A percentile compares a stretch with the other conserved stretches of the same genome.
phyloP scores from a whole-genome alignment of 192 early-diverging fungal species.

The Thamnidium elegans region DNA sequence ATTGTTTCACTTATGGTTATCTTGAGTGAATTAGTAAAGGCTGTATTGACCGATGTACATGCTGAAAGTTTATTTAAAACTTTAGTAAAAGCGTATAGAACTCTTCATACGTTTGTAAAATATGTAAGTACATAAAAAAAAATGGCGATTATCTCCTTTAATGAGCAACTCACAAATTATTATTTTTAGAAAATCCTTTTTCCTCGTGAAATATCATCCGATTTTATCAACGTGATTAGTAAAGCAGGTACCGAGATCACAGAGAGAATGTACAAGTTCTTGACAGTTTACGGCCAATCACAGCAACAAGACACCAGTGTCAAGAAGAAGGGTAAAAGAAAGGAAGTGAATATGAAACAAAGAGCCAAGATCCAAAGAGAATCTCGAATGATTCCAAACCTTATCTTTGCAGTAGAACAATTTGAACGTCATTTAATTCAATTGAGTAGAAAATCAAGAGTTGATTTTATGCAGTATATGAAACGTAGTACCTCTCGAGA shows the following conservation, averaged over 20 bases:
- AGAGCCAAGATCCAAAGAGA: conserved; percentile 64
- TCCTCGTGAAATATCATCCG: conserved; percentile 29
- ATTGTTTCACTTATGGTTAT: conserved; percentile 39
- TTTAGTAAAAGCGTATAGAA: conserved; percentile 48
- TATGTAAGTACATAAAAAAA: conserved; percentile 28
- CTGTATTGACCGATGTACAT: conserved; percentile 35
- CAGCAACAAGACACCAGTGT: conserved; percentile 18
- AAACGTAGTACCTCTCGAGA: conserved; percentile 78
- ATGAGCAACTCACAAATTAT: neutral
- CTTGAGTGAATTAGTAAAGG: conserved; percentile 39
- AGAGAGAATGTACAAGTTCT: conserved; percentile 50
- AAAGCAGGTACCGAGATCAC: conserved; percentile 46
- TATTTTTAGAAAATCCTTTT: conserved; percentile 24
- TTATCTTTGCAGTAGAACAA: conserved; percentile 75
- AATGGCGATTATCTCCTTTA: neutral
- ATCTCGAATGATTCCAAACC: conserved; percentile 66
- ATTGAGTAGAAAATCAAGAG: conserved; percentile 67
- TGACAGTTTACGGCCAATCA: conserved; percentile 33
- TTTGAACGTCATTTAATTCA: conserved; percentile 73
- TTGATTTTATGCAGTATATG: conserved; percentile 69
- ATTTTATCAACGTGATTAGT: conserved; percentile 45
- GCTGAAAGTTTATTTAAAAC: conserved; percentile 50
- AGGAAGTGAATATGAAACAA: conserved; percentile 29
- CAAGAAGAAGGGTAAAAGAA: conserved; percentile 30
- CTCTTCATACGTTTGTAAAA: conserved; percentile 43